These are phyloP conservation scores for Pythium apleroticum DNA, from an alignment of 352 stramenopile species.

Conservation along the genomic window DNA sequence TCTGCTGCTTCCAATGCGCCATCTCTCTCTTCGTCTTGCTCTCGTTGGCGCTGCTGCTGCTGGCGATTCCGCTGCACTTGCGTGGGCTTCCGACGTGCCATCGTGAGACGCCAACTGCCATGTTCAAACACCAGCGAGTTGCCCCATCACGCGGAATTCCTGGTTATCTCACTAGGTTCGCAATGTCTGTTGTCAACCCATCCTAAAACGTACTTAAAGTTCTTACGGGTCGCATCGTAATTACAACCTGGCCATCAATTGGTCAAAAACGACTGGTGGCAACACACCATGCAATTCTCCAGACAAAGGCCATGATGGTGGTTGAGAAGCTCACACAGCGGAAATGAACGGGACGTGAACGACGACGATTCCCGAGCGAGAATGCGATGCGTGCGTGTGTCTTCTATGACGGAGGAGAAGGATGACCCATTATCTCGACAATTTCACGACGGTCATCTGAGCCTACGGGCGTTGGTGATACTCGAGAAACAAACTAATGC, in stretches of 20 bases:
- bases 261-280: constrained; percentile 2
- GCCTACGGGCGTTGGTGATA: constrained; percentile 72
- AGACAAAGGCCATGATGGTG: neutral
- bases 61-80: constrained; percentile 31
- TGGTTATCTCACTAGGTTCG: neutral
- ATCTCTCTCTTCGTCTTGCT: neutral
- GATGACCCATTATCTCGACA: constrained; percentile 87
- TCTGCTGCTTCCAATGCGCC: neutral
- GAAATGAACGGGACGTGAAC: neutral
- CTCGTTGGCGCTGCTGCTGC: constrained; percentile 7
- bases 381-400: constrained; percentile 1
- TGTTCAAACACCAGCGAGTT: neutral
- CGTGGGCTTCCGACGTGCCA: constrained; percentile 37
- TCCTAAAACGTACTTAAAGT: neutral
- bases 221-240: neutral
- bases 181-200: neutral
- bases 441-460: constrained; percentile 92
- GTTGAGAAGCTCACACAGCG: neutral
- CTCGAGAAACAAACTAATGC: constrained; percentile 82
- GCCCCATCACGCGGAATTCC: neutral
- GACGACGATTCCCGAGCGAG: neutral
- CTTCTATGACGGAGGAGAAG: constrained; percentile 50
- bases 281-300: neutral
- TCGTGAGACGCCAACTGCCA: constrained; percentile 9
- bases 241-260: neutral